A percentile compares a stretch with the other conserved stretches of the same genome.
phyloP scores from a whole-genome alignment of 805 yeast species.

The Kluyveromyces lactis region DNA sequence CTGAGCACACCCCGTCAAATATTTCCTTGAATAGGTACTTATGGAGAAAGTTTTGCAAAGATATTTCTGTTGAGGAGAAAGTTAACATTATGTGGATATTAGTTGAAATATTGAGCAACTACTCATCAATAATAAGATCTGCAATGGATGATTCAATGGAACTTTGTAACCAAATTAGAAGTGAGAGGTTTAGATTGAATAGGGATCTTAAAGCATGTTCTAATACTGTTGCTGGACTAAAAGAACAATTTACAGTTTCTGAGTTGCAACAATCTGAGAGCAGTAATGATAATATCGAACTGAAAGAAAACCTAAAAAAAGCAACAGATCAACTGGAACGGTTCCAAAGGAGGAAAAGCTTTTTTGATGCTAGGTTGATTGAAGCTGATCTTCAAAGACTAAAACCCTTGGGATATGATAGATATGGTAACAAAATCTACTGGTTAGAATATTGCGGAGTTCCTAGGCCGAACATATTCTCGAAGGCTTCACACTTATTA shows the following conservation, averaged over 20 bases:
- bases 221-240: slow-evolving; percentile 4
- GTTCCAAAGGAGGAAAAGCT: slow-evolving; percentile 39
- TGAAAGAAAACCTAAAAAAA: slow-evolving; percentile 18
- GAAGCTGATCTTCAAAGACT: slow-evolving; percentile 75
- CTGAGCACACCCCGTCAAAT: slow-evolving; percentile 19
- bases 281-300: slow-evolving; percentile 3
- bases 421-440: slow-evolving; percentile 84
- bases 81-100: slow-evolving; percentile 52
- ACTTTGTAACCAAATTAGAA: slow-evolving; percentile 24
- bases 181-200: slow-evolving; percentile 26
- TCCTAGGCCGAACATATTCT: slow-evolving; percentile 42
- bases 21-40: slow-evolving; percentile 27
- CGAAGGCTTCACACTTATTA: slow-evolving; percentile 45
- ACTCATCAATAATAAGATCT: slow-evolving; percentile 24
- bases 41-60: slow-evolving; percentile 46
- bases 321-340: slow-evolving; percentile 29
- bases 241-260: slow-evolving; percentile 8
- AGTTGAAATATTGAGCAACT: slow-evolving; percentile 43
- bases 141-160: slow-evolving; percentile 28
- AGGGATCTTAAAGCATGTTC: slow-evolving; percentile 23
- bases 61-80: slow-evolving; percentile 45
- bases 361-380: slow-evolving; percentile 51
- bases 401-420: slow-evolving; percentile 69
- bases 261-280: slow-evolving; percentile 11
- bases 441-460: slow-evolving; percentile 89